Evolutionary conservation across 176 grass and related monocot genomes (phyloP), one percentile per base, ranked within the genome.

Genomic region (Chloris gayana): DNA sequence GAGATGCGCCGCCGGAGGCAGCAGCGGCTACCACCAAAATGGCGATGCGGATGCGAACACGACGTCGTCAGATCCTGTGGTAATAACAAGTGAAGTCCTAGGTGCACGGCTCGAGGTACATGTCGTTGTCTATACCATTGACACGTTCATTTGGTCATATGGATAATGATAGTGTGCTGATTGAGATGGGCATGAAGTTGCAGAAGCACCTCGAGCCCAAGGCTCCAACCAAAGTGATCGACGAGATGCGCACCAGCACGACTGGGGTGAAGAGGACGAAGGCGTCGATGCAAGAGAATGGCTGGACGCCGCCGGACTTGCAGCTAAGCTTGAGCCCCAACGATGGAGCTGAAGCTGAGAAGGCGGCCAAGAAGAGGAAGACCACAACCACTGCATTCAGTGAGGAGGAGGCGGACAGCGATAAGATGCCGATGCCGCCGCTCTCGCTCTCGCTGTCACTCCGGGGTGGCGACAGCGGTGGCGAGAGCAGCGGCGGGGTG

Each of bases 251-350:
- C 25, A 57, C 13, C 0, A 2, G 5, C 6, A 81, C 37, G 60
- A 39, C 53, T 0, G 56, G 84, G 27, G 10, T 26, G n/a, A 99
- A 89, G 76, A 86, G 47, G 69, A 77, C 56, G 39, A 91, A 71
- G 84, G 68, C 41, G n/a, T 32, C 57, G 11, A 46, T 7, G 64
- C 78, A 53, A 54, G 88, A 73, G 86, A 95, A 64, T 39, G 72
- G 71, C 9, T 62, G 61, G 39, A 75, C 54, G 33, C 82, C 54
- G 33, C 82, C 85, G 6, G 80, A 96, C 50, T 83, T 99, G 91
- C 82, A 99, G 76, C 85, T 99, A 56, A 88, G 91, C 78, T 84
- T 99, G 82, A 88, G 88, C 68, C 87, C 93, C n/a, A 90, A 71
- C 76, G 35, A 68, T 15, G 84, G 13, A 64, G 73, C 25, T 61